phyloP scores from a whole-genome alignment of 371 early-diverging fungal genomes.

The Mortierella sp. region DNA sequence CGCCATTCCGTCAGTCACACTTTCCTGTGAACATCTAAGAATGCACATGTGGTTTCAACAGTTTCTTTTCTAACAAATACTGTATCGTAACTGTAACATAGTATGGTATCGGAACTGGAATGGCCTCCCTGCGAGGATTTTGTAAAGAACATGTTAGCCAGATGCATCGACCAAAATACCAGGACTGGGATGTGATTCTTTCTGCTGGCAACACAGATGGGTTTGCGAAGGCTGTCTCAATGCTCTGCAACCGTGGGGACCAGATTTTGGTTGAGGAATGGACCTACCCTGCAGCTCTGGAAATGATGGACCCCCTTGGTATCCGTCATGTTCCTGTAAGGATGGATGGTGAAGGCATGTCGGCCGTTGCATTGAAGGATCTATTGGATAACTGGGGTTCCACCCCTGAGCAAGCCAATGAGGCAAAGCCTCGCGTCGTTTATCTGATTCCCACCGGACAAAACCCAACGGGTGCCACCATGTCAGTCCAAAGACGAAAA shows the following conservation, averaged over 20 bases:
- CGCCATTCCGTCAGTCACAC: neutral
- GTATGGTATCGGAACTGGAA: conserved; percentile 46
- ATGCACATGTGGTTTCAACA: neutral
- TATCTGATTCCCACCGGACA: conserved; percentile 81
- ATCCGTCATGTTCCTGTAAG: conserved; percentile 61
- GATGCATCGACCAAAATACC: conserved; percentile 68
- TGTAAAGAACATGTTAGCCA: conserved; percentile 51
- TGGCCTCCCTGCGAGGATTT: conserved; percentile 41
- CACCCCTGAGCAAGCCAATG: conserved; percentile 24
- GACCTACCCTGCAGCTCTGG: conserved; percentile 81
- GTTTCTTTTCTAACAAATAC: neutral
- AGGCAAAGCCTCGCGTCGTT: conserved; percentile 61
- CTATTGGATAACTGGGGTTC: conserved; percentile 58
- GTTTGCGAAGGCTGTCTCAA: conserved; percentile 66
- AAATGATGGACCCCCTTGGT: conserved; percentile 74
- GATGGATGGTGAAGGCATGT: conserved; percentile 72
- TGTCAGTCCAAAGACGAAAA: conserved; percentile 70
- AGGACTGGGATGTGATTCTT: conserved; percentile 69
- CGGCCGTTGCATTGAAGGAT: conserved; percentile 62
- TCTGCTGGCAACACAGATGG: conserved; percentile 73
- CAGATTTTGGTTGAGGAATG: conserved; percentile 78
- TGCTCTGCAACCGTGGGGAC: conserved; percentile 72
- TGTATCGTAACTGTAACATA: neutral
- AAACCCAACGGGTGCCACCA: conserved; percentile 80
- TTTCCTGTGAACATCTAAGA: neutral